Evolutionary conservation across 306 rosid species (phyloP).

Genomic region (Morella rubra): DNA sequence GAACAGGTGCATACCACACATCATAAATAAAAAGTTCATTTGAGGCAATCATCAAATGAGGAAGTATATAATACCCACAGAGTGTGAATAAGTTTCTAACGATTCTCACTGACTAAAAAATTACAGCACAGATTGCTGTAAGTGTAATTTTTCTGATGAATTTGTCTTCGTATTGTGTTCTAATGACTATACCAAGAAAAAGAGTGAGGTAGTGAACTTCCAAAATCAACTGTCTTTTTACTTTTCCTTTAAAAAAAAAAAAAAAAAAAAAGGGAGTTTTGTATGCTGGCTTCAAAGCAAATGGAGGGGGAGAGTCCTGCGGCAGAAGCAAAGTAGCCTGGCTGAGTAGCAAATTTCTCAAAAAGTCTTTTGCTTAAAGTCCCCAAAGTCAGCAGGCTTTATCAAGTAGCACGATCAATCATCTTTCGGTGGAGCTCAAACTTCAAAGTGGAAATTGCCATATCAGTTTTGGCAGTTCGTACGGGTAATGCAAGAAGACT

Average conservation of each 20-base stretch:
- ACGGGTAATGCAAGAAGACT: slow-evolving; percentile 13
- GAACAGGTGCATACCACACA: no score
- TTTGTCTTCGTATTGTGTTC: no score
- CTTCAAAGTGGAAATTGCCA: slow-evolving; percentile 13
- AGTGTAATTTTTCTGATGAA: no score
- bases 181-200: no score
- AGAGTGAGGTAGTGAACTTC: neutral
- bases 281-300: no score
- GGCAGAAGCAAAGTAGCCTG: neutral
- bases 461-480: slow-evolving; percentile 25
- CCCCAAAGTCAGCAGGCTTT: slow-evolving; percentile 9
- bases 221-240: neutral
- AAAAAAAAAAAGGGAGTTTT: no score
- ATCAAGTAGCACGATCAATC: slow-evolving; percentile 6
- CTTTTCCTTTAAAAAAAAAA: no score
- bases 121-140: neutral
- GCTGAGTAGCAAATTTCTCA: neutral
- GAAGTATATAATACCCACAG: neutral
- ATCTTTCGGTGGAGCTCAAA: slow-evolving; percentile 43
- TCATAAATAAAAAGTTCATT: no score
- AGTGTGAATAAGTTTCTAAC: neutral
- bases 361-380: no score
- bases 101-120: neutral
- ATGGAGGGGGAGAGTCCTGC: no score
- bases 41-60: neutral